A percentile compares a stretch with the other conserved stretches of the same genome.
Conservation (phyloP, 352 stramenopile genomes). For the Phytophthora pistaciae region DNA sequence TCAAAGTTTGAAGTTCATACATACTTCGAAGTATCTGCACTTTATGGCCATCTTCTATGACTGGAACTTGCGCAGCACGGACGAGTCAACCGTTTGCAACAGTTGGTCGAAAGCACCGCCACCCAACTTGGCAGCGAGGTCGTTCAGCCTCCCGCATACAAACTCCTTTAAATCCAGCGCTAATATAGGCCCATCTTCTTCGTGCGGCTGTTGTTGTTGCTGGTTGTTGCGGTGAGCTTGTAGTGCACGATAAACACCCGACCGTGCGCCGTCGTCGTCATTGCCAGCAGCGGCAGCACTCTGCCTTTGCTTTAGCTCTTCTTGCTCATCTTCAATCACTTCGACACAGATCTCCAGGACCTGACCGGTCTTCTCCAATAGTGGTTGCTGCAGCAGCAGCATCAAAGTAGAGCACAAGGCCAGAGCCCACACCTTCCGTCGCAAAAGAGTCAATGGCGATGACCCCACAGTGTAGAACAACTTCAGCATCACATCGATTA, state of each 20-base stretch:
- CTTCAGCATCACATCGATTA: conserved; percentile 71
- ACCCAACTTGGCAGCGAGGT: conserved; percentile 53
- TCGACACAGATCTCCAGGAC: conserved; percentile 73
- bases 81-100: conserved; percentile 65
- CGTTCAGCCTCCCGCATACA: conserved; percentile 49
- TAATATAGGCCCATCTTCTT: conserved; percentile 51
- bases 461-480: conserved; percentile 80
- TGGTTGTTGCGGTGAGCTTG: conserved; percentile 45
- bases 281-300: conserved; percentile 5
- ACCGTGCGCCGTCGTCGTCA: conserved; percentile 17
- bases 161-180: conserved; percentile 56
- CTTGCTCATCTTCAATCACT: conserved; percentile 76
- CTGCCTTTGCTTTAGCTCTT: conserved; percentile 38
- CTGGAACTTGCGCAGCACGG: conserved; percentile 66
- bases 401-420: conserved; percentile 56
- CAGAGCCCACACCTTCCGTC: conserved; percentile 79
- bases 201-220: conserved; percentile 19
- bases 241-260: conserved; percentile 65
- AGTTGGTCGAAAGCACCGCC: conserved; percentile 55
- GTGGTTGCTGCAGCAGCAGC: conserved; percentile 40
- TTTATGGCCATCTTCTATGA: conserved; percentile 19
- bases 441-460: conserved; percentile 61
- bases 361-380: conserved; percentile 70
- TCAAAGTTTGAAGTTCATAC: not conserved
- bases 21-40: not conserved